Percentiles rank a stretch among this genome's conserved stretches.
Conservation (phyloP, 75 land plant species). For the Cunninghamia lanceolata region DNA sequence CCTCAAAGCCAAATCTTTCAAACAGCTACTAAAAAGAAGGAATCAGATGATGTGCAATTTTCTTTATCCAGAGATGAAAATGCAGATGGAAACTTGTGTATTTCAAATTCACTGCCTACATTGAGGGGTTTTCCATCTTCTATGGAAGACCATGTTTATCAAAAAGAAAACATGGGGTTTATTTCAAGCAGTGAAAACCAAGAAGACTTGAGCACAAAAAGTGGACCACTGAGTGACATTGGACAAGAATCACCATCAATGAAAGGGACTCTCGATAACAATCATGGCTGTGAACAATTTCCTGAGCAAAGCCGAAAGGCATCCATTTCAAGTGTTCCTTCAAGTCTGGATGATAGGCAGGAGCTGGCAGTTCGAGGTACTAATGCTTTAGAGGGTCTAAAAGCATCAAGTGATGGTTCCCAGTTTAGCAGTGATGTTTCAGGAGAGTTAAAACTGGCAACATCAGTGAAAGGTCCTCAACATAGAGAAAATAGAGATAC, state of each 20-base stretch:
- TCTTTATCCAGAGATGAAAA: background rate
- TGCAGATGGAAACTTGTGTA: background rate
- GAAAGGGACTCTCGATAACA: background rate
- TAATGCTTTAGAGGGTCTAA: conserved; percentile 11
- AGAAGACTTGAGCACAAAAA: background rate
- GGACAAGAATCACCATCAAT: background rate
- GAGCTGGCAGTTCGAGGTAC: background rate
- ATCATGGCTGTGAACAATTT: background rate
- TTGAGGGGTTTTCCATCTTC: background rate
- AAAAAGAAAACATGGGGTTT: background rate
- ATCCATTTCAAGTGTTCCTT: conserved; percentile 10
- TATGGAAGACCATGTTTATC: background rate
- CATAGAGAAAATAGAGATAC: conserved; percentile 15
- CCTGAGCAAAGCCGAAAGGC: conserved; percentile 10
- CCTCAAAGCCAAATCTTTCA: conserved; percentile 10
- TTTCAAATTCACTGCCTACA: background rate
- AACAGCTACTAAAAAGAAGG: background rate
- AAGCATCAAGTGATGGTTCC: conserved; percentile 13
- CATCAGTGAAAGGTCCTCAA: conserved; percentile 14
- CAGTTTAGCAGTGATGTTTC: conserved; percentile 25
- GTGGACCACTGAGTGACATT: conserved; percentile 9
- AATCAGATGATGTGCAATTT: background rate
- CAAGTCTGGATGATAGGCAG: conserved; percentile 4
- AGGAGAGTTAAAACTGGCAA: conserved; percentile 15
- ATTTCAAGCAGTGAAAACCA: conserved; percentile 6